Percentiles rank a stretch among this genome's conserved stretches.
These are phyloP conservation scores for Austroboletus niveus DNA, from an alignment of 1,284 basidiomycete species.

Conservation along the genomic window DNA sequence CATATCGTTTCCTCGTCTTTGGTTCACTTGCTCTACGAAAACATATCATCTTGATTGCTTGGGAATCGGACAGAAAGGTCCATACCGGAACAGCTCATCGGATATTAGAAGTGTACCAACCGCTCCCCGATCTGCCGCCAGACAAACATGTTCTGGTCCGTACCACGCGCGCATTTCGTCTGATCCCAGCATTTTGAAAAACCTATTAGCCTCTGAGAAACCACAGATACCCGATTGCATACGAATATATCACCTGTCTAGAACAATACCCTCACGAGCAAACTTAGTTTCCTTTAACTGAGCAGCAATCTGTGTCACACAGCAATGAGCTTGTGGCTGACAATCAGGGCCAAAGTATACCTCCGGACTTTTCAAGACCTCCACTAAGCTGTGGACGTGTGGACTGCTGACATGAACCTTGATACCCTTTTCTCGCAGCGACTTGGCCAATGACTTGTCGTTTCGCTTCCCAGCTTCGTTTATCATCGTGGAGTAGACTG, in stretches of 20 bases:
- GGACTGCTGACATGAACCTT: slow-evolving; percentile 91
- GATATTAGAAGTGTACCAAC: slow-evolving; percentile 95
- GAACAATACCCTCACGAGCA: slow-evolving; percentile 87
- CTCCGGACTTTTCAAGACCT: slow-evolving; percentile 93
- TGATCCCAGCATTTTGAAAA: slow-evolving; percentile 93
- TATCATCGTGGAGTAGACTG: slow-evolving; percentile 85
- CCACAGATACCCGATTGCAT: not conserved
- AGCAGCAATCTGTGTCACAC: slow-evolving; percentile 49
- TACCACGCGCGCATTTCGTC: slow-evolving; percentile 99
- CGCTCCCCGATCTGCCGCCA: slow-evolving; percentile 92
- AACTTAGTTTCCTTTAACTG: slow-evolving; percentile 98
- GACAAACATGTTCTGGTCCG: slow-evolving; percentile 89
- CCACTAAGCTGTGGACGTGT: slow-evolving; percentile 94
- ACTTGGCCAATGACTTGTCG: slow-evolving; percentile 80
- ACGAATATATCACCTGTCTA: slow-evolving; percentile 68
- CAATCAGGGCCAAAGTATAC: slow-evolving; percentile 40
- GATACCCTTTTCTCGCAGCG: slow-evolving; percentile 80
- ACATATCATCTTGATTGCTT: not conserved
- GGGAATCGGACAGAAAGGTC: not conserved
- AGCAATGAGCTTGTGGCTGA: not conserved
- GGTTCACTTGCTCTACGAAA: slow-evolving; percentile 68
- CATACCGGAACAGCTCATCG: slow-evolving; percentile 88
- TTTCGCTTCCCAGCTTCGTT: slow-evolving; percentile 77
- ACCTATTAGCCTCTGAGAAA: slow-evolving; percentile 50
- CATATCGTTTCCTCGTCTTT: slow-evolving; percentile 78